A percentile compares a stretch with the other conserved stretches of the same genome.
These are phyloP conservation scores for Escallonia herrerae DNA, from an alignment of 129 eudicot species.

Conservation along the genomic window DNA sequence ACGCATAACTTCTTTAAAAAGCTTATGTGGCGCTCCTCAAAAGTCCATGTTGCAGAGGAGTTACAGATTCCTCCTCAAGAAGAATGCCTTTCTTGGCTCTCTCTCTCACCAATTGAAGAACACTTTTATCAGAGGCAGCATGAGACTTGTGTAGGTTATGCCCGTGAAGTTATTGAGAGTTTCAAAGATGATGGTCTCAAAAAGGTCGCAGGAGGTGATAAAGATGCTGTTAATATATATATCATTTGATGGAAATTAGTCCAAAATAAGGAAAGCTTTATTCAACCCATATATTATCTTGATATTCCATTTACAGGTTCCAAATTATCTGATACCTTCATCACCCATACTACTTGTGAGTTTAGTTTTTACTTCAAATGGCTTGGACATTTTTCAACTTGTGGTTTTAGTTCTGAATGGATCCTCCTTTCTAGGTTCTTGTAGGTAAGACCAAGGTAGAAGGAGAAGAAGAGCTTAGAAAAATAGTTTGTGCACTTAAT, in stretches of 20 bases:
- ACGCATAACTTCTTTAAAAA: conserved; percentile 63
- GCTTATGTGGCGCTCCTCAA: conserved; percentile 94
- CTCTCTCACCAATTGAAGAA: conserved; percentile 77
- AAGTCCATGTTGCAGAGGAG: conserved; percentile 73
- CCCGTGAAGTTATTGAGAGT: conserved; percentile 65
- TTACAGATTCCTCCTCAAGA: conserved; percentile 89
- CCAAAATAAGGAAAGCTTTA: not conserved
- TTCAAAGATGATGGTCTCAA: conserved; percentile 35
- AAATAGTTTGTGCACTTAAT: conserved; percentile 70
- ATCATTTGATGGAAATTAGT: conserved; percentile 6
- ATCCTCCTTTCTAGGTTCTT: conserved; percentile 54
- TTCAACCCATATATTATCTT: conserved; percentile 10
- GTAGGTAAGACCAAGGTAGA: conserved; percentile 87
- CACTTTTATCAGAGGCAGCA: conserved; percentile 93
- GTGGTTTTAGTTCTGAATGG: conserved; percentile 3
- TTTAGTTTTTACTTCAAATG: not conserved
- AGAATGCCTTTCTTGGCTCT: conserved; percentile 78
- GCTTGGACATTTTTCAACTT: not conserved
- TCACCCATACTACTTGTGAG: conserved; percentile 73
- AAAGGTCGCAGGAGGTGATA: conserved; percentile 46
- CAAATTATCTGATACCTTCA: conserved; percentile 36
- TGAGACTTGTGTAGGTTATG: conserved; percentile 77
- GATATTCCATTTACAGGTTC: conserved; percentile 31
- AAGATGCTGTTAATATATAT: not conserved
- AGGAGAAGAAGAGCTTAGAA: conserved; percentile 95